Evolutionary conservation across 2,329 filamentous ascomycete genomes (phyloP).

Genomic region (Aspergillus sp.): DNA sequence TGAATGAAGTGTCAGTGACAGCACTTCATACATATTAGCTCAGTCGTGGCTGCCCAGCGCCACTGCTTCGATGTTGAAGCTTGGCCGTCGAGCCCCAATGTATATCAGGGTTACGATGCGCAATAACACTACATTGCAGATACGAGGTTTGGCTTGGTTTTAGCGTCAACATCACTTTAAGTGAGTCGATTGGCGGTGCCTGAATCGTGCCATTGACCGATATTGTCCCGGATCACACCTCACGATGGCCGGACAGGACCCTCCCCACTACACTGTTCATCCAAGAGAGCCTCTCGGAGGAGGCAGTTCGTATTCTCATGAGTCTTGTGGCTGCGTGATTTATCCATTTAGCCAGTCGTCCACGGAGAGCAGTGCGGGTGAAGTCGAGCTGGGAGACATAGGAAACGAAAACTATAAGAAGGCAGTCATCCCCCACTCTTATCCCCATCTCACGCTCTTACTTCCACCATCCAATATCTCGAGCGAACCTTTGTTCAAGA

Average conservation of each 20-base stretch:
- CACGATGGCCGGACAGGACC: neutral
- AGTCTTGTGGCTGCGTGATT: too few species aligned
- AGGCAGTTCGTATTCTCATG: too few species aligned
- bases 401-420: too few species aligned
- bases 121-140: neutral
- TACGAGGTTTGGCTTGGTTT: neutral
- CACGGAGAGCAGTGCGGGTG: too few species aligned
- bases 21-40: too few species aligned
- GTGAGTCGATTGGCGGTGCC: neutral
- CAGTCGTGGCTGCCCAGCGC: too few species aligned
- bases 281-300: neutral
- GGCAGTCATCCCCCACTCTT: neutral
- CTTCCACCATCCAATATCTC: neutral
- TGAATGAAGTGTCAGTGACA: too few species aligned
- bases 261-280: neutral
- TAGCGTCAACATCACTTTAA: neutral
- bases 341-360: too few species aligned
- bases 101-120: too few species aligned
- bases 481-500: neutral
- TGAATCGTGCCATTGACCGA: neutral
- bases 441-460: neutral
- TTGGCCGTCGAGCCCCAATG: too few species aligned
- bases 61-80: too few species aligned
- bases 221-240: neutral
- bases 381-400: too few species aligned